Evolutionary conservation across 805 yeast genomes (phyloP), one percentile per base, ranked within the genome.

Genomic region (Cyberlindnera veronae): DNA sequence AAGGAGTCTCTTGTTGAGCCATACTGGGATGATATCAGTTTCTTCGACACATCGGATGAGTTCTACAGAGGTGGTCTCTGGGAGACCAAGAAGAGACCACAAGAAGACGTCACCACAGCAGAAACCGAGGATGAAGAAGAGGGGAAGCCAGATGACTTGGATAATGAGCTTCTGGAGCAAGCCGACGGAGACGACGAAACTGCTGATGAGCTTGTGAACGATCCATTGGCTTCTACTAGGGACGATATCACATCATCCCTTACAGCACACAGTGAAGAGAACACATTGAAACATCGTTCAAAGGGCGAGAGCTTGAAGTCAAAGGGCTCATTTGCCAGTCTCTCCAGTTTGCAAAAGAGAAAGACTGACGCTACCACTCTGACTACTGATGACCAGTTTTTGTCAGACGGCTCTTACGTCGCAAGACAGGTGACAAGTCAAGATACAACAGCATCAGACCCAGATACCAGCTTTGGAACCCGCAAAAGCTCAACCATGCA

Each of bases 1-100:
- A 77, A 72, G 45, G 93, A 86, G 24, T 76, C 93, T 7, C 63
- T 93, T 34, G 98, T 93, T 1, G 61, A 76, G 23, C 99, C 99
- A 2, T 79, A 71, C 53, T 84, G 88, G 89, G 98, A 91, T 60
- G 98, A 91, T 58, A 61, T 88, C 29, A 76, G 80, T 0, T 84
- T 86, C 55, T 84, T 71, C 54, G 68, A 76, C 39, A 79, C 96
- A 0, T 31, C 53, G 3, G 71, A 63, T 29, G 95, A 87, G 48
- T 62, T 87, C 12, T 93, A 79, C 60, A 74, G 96, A 48, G 99
- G 96, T 36, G 99, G 99, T 14, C 78, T 91, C 18, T 91, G 98
- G 98, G 89, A 83, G 48, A 68, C 69, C 17, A 41, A 44, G 32
- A 41, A 49, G 34, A 50, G 60, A 48, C 51, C 54, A 13, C 29